phyloP scores from a whole-genome alignment of 257 asterid genomes.

The Solanum chaucha region DNA sequence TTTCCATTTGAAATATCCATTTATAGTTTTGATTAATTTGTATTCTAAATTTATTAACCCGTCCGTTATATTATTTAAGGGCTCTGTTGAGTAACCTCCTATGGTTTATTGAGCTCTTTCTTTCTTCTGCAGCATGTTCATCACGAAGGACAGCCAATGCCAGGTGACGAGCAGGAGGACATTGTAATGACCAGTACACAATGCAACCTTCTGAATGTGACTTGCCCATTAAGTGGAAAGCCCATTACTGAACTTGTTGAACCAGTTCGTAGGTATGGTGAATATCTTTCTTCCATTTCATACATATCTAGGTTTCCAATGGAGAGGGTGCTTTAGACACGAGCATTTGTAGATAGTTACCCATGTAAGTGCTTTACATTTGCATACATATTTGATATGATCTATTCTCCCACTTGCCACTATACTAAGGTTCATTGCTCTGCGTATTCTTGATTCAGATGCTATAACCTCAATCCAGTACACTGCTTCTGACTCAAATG shows the following conservation, averaged over 20 bases:
- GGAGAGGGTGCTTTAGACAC: neutral
- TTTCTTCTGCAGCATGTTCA: constrained; percentile 68
- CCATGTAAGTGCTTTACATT: neutral
- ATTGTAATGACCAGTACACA: constrained; percentile 80
- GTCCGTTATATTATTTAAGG: neutral
- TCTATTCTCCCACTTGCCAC: neutral
- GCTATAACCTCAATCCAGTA: neutral
- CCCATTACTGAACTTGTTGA: constrained; percentile 63
- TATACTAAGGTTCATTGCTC: neutral
- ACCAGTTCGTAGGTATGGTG: constrained; percentile 72
- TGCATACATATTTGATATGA: neutral
- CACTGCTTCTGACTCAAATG: neutral
- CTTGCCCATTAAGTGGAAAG: constrained; percentile 79
- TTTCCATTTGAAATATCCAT: neutral
- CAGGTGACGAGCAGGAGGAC: constrained; percentile 98
- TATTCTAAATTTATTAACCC: neutral
- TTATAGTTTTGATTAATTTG: neutral
- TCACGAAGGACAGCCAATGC: constrained; percentile 87
- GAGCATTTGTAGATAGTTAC: neutral
- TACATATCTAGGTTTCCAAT: neutral
- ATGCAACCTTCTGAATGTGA: constrained; percentile 46
- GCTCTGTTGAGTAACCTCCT: neutral
- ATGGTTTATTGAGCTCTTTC: neutral
- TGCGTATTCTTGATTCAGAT: neutral
- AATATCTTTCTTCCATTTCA: neutral